Evolutionary conservation across 1,139 yeast species (phyloP).

Genomic region (Zygosaccharomyces pseudobailii): DNA sequence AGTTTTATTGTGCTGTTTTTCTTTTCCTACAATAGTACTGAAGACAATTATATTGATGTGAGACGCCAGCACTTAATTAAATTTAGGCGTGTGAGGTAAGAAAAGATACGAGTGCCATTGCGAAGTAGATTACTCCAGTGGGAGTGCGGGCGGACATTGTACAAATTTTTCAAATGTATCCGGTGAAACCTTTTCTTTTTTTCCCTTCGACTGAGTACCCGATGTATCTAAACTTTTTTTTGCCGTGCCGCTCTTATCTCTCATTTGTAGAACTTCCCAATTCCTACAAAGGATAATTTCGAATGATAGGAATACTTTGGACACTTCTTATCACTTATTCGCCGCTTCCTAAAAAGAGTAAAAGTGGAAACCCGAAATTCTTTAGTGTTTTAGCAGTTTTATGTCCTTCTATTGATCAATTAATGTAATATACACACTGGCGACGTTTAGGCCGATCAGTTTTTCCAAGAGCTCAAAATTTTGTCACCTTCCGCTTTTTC

Average conservation of each 20-base stretch:
- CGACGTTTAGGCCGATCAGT: not conserved
- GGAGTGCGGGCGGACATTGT: no score
- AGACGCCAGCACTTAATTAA: no score
- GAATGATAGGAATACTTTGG: not conserved
- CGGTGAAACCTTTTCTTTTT: no score
- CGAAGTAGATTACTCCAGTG: no score
- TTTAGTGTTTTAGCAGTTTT: not conserved
- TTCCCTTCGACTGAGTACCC: no score
- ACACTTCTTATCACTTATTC: not conserved
- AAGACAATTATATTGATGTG: no score
- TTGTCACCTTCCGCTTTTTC: constrained; percentile 42
- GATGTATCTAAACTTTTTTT: no score
- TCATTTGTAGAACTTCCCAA: not conserved
- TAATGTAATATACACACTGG: not conserved
- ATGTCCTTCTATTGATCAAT: not conserved
- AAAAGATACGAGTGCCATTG: no score
- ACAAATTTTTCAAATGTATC: no score
- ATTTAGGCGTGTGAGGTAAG: no score
- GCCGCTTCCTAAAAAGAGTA: not conserved
- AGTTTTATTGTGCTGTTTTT: no score
- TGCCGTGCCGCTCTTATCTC: not conserved
- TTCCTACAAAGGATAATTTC: not conserved
- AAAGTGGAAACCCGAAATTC: not conserved
- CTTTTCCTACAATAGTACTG: no score
- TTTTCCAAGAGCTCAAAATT: constrained; percentile 16